Conservation (phyloP, 2,329 filamentous ascomycete species). For the Fusarium avenaceum region DNA sequence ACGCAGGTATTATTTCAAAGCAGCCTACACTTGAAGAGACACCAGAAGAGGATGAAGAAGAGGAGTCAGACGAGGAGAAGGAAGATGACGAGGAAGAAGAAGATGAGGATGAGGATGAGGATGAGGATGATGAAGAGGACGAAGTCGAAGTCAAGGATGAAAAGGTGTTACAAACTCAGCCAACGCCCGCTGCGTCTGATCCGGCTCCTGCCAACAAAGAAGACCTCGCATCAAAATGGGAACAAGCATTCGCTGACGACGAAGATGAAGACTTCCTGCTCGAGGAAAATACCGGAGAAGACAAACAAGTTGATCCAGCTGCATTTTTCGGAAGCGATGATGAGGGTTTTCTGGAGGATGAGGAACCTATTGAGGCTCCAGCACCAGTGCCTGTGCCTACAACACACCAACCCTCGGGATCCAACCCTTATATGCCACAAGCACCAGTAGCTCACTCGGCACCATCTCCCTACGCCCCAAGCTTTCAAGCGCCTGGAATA, state of each 20-base stretch:
- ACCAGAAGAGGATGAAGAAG: conserved; percentile 43
- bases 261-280: conserved; percentile 77
- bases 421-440: conserved; percentile 50
- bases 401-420: conserved; percentile 21
- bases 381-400: conserved; percentile 21
- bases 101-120: neutral
- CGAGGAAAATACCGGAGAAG: conserved; percentile 64
- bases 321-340: conserved; percentile 85
- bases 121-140: neutral
- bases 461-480: conserved; percentile 45
- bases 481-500: conserved; percentile 19
- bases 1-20: conserved; percentile 51
- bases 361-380: conserved; percentile 53
- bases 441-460: conserved; percentile 29
- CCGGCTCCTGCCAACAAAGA: conserved; percentile 58
- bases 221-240: conserved; percentile 85
- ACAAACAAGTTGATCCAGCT: conserved; percentile 68
- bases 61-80: neutral
- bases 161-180: conserved; percentile 31
- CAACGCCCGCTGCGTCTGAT: conserved; percentile 36
- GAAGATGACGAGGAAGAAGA: conserved; percentile 3
- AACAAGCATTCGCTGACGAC: conserved; percentile 81
- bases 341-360: conserved; percentile 84
- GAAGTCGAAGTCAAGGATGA: conserved; percentile 19
- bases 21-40: conserved; percentile 53